phyloP scores from a whole-genome alignment of 805 yeast genomes.

The Maudiozyma pseudohumilis region DNA sequence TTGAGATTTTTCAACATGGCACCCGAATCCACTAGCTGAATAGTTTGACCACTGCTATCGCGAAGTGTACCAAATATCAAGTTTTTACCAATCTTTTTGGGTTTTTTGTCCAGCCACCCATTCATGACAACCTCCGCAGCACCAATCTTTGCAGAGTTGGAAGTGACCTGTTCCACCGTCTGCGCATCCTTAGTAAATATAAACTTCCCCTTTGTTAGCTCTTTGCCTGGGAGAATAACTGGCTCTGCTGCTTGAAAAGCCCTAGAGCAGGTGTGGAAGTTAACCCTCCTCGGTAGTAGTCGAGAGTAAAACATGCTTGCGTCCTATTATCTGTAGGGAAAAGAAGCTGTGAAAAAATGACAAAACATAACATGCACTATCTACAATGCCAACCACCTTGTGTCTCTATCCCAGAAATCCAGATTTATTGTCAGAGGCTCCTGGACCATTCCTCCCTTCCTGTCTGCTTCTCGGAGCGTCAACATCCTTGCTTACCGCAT shows the following conservation, averaged over 20 bases:
- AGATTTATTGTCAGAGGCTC: too few relatives aligned
- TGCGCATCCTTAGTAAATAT: conserved; percentile 5
- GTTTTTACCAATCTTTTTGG: conserved; percentile 54
- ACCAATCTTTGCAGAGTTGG: background rate
- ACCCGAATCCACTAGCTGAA: conserved; percentile 45
- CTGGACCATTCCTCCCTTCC: too few relatives aligned
- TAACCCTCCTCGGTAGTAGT: background rate
- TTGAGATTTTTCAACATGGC: conserved; percentile 38
- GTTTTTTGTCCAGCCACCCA: conserved; percentile 80
- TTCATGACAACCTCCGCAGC: conserved; percentile 37
- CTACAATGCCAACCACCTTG: too few relatives aligned
- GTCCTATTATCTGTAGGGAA: too few relatives aligned
- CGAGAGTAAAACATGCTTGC: too few relatives aligned
- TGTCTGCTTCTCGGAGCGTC: too few relatives aligned
- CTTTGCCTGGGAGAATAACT: background rate
- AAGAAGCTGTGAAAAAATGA: too few relatives aligned
- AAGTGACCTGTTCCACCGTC: conserved; percentile 6
- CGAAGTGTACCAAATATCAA: conserved; percentile 67
- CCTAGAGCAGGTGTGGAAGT: background rate
- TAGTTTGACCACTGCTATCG: conserved; percentile 56
- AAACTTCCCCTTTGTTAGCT: conserved; percentile 1
- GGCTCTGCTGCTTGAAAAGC: background rate
- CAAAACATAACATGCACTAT: too few relatives aligned
- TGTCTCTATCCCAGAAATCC: too few relatives aligned
- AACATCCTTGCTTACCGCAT: too few relatives aligned